These are phyloP conservation scores for Colletotrichum somersetense DNA, from an alignment of 2,329 filamentous ascomycete genomes.

Conservation along the genomic window DNA sequence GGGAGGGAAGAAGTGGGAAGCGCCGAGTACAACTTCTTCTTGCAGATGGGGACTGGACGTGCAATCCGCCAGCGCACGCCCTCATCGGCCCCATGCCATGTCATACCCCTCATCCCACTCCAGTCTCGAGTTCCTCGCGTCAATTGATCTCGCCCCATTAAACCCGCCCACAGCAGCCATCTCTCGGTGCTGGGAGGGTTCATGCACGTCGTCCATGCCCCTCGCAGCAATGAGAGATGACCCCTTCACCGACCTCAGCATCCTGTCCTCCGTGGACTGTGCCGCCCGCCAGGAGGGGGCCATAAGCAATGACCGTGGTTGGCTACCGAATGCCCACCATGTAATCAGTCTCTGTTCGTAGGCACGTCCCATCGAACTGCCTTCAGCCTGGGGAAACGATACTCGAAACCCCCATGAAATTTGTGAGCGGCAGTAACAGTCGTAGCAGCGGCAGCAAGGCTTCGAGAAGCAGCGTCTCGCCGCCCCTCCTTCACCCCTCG, in stretches of 20 bases:
- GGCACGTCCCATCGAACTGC: slow-evolving; percentile 17
- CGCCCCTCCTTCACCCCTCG: slow-evolving; percentile 4
- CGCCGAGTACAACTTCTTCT: slow-evolving; percentile 9
- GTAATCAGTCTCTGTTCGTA: neutral
- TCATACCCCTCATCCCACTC: slow-evolving; percentile 28
- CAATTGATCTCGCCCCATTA: slow-evolving; percentile 36
- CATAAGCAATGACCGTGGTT: slow-evolving; percentile 20
- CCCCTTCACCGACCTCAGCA: slow-evolving; percentile 43
- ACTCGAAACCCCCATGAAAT: neutral
- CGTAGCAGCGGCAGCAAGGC: neutral
- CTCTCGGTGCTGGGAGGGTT: slow-evolving; percentile 41
- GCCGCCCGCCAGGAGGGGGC: slow-evolving; percentile 24
- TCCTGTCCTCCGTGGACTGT: slow-evolving; percentile 26
- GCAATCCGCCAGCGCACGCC: slow-evolving; percentile 23
- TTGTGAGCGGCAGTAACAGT: neutral
- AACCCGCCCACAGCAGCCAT: slow-evolving; percentile 33
- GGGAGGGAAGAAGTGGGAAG: neutral
- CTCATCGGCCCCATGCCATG: slow-evolving; percentile 22
- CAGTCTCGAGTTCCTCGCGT: slow-evolving; percentile 20
- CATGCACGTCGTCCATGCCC: slow-evolving; percentile 42
- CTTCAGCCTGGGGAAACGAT: slow-evolving; percentile 3
- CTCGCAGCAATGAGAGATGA: slow-evolving; percentile 32
- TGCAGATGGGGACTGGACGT: slow-evolving; percentile 8
- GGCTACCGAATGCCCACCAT: slow-evolving; percentile 21
- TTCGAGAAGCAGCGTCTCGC: slow-evolving; percentile 30